Base-by-base conservation (phyloP, 768 basidiomycete species). In the Roridomyces roridus region DNA sequence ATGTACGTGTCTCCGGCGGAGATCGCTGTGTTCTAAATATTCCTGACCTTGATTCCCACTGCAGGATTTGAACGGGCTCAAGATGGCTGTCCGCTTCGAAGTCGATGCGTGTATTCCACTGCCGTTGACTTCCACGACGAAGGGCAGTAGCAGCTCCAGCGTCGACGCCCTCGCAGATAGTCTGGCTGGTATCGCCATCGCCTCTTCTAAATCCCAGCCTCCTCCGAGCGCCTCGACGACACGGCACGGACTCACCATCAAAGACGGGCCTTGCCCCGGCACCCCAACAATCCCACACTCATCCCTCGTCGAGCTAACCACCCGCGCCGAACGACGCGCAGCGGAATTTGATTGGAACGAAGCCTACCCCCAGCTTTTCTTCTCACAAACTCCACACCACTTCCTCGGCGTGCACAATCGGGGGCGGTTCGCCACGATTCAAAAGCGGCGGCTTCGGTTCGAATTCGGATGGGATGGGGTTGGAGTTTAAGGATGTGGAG, bases 351-450 rank as follows among this genome's bases (percentile, higher is more conserved):
- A 87, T 63, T 90, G 87, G 87, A 72, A 65, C 25, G 86, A 88
- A 12, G 72, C 75, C 1, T 89, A 85, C 67, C 82, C 85, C 0
- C 89, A 91, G 65, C 70, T 91, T 12, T 86, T 81, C 66, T 79
- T 92, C 51, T 89, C 90, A 6, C 85, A 87, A 65, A 91, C 87
- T 0, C 72, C 79, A 2, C 79, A 84, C 62, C 77, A 85, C 55
- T 85, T 82, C 65, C 72, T 89, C 49, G 89, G 81, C 0, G 71
- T 80, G 37, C 89, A 91, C 66, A 65, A 73, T 14, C 68, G 75
- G 4, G 89, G 89, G 1, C 70, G 36, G 1, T 91, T 91, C 68
- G 62, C 67, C 4, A 67, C 72, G 10, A 71, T 88, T 7, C 71
- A 78, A 46, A 86, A 87, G 67, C 69, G 74, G 37, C 77, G 79